Percentiles rank a stretch among this genome's conserved stretches.
Conservation (phyloP, 805 yeast species). For the Peterozyma xylosa region DNA sequence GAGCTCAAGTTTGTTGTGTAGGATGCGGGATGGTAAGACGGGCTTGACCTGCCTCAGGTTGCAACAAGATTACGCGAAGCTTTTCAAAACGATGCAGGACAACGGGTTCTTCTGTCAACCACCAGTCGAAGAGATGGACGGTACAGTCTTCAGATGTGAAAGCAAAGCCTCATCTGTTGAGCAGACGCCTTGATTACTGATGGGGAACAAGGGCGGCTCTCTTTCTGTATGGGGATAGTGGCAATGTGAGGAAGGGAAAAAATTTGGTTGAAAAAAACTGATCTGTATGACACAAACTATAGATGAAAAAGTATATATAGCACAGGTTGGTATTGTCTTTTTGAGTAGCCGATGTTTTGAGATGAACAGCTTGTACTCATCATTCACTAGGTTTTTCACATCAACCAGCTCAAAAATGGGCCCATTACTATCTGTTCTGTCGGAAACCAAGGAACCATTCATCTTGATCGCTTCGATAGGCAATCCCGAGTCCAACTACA, state of each 20-base stretch:
- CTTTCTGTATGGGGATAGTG: too few relatives aligned
- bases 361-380: background rate
- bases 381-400: too few relatives aligned
- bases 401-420: too few relatives aligned
- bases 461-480: slow-evolving; percentile 54
- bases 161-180: slow-evolving; percentile 11
- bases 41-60: slow-evolving; percentile 37
- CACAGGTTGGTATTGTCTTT: background rate
- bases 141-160: slow-evolving; percentile 40
- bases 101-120: slow-evolving; percentile 37
- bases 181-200: background rate
- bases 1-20: too few relatives aligned
- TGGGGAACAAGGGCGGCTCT: background rate
- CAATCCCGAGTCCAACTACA: slow-evolving; percentile 61
- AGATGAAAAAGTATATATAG: background rate
- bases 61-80: slow-evolving; percentile 25
- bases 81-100: slow-evolving; percentile 37
- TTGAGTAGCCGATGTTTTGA: background rate
- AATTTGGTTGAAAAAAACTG: too few relatives aligned
- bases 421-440: too few relatives aligned
- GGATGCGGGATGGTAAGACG: slow-evolving; percentile 13
- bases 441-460: slow-evolving; percentile 14
- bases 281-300: too few relatives aligned
- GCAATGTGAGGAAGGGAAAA: too few relatives aligned
- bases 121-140: slow-evolving; percentile 33